phyloP scores from a whole-genome alignment of 2,329 filamentous ascomycete species.

The Fusarium avenaceum region DNA sequence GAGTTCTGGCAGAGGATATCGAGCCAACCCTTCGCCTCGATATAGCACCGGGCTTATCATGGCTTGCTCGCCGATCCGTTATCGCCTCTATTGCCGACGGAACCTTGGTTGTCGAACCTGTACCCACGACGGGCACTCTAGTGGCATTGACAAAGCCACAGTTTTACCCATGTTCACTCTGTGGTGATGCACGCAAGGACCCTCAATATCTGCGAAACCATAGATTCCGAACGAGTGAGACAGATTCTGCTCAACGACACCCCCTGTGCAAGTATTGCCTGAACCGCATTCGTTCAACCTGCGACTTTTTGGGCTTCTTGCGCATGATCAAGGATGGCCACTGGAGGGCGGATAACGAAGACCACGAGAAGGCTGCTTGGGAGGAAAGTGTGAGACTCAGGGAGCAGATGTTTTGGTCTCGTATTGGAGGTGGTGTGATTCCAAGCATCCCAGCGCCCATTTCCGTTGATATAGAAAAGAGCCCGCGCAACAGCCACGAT shows the following conservation, averaged over 20 bases:
- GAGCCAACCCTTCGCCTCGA: slow-evolving; percentile 94
- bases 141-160: slow-evolving; percentile 65
- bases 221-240: slow-evolving; percentile 90
- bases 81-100: slow-evolving; percentile 87
- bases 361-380: slow-evolving; percentile 90
- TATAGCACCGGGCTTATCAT: slow-evolving; percentile 89
- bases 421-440: slow-evolving; percentile 91
- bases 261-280: slow-evolving; percentile 92
- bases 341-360: slow-evolving; percentile 85
- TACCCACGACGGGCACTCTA: slow-evolving; percentile 71
- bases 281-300: slow-evolving; percentile 84
- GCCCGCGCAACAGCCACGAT: slow-evolving; percentile 55
- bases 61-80: slow-evolving; percentile 90
- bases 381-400: slow-evolving; percentile 91
- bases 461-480: slow-evolving; percentile 51
- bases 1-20: slow-evolving; percentile 88
- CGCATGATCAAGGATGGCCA: slow-evolving; percentile 93
- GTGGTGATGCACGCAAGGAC: slow-evolving; percentile 84
- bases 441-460: slow-evolving; percentile 65
- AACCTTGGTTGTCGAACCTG: slow-evolving; percentile 88
- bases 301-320: slow-evolving; percentile 92
- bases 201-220: slow-evolving; percentile 81
- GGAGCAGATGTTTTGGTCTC: slow-evolving; percentile 97
- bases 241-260: slow-evolving; percentile 87
- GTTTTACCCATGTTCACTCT: slow-evolving; percentile 82